A percentile compares a stretch with the other conserved stretches of the same genome.
Evolutionary conservation across 805 yeast genomes (phyloP).

Genomic region (Metschnikowia bowlesiae): DNA sequence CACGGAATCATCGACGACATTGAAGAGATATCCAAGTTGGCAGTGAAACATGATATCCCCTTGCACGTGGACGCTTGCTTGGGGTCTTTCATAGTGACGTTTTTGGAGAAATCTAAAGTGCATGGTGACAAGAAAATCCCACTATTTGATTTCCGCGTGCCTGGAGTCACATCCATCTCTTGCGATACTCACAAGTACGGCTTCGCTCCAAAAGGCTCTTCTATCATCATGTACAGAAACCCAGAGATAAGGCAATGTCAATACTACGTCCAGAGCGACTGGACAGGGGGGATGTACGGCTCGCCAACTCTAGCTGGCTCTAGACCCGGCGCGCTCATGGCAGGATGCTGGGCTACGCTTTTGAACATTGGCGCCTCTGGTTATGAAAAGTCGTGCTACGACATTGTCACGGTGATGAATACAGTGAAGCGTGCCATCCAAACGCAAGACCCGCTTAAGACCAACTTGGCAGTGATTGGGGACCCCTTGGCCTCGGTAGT

Average conservation of each 20-base stretch:
- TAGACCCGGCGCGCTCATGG: conserved; percentile 94
- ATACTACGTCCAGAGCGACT: conserved; percentile 74
- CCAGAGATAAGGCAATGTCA: conserved; percentile 68
- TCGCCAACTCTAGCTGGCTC: conserved; percentile 97
- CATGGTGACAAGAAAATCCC: conserved; percentile 45
- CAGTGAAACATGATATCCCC: conserved; percentile 67
- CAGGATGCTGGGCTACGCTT: conserved; percentile 98
- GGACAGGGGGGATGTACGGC: conserved; percentile 96
- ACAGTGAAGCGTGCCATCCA: conserved; percentile 47
- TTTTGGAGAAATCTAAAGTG: conserved; percentile 54
- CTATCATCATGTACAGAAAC: conserved; percentile 83
- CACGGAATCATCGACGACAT: conserved; percentile 95
- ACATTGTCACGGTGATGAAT: conserved; percentile 64
- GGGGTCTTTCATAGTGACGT: conserved; percentile 88
- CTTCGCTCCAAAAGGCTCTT: conserved; percentile 96
- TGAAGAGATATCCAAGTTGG: conserved; percentile 60
- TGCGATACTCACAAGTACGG: conserved; percentile 99
- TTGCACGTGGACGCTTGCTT: conserved; percentile 94
- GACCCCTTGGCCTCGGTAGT: conserved; percentile 83
- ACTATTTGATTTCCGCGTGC: conserved; percentile 76
- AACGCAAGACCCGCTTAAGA: conserved; percentile 36
- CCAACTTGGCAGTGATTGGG: conserved; percentile 69
- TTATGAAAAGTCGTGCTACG: conserved; percentile 59
- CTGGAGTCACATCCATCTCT: conserved; percentile 94
- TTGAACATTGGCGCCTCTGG: conserved; percentile 81